phyloP scores from a whole-genome alignment of 441 rosid species.

The Biscutella laevigata region DNA sequence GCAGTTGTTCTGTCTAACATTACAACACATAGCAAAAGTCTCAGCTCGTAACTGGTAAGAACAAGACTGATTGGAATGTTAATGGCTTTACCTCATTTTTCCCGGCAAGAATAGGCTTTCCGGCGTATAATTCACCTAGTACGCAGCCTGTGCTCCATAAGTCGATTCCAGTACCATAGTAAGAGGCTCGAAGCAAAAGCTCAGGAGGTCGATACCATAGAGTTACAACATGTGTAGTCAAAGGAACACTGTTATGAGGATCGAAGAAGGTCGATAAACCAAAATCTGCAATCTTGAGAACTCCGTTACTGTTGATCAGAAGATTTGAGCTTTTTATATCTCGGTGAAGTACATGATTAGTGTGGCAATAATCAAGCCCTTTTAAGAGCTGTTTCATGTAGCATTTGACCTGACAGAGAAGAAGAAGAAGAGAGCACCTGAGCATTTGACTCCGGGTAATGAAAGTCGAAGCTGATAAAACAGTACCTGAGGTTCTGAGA shows the following conservation, averaged over 20 bases:
- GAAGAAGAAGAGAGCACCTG: conserved; percentile 9
- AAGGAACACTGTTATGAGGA: conserved; percentile 23
- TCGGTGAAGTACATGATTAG: conserved; percentile 19
- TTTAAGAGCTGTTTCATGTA: conserved; percentile 22
- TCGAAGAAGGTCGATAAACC: conserved; percentile 26
- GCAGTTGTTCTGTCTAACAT: conserved; percentile 24
- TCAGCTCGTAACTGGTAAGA: neutral
- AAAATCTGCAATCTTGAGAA: conserved; percentile 28
- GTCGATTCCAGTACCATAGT: conserved; percentile 22
- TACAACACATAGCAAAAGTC: neutral
- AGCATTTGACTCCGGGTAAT: conserved; percentile 3
- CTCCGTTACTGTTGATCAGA: conserved; percentile 17
- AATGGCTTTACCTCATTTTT: conserved; percentile 64
- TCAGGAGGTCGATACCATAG: conserved; percentile 29
- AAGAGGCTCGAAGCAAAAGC: conserved; percentile 23
- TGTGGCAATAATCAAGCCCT: conserved; percentile 28
- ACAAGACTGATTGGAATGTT: conserved; percentile 11
- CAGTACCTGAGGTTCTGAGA: conserved; percentile 24
- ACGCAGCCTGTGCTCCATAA: conserved; percentile 67
- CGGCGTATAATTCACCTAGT: conserved; percentile 62
- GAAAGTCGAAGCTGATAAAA: neutral
- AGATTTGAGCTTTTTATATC: conserved; percentile 27
- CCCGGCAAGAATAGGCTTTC: conserved; percentile 76
- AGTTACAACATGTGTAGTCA: conserved; percentile 22
- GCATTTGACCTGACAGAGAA: conserved; percentile 25